Evolutionary conservation across 805 yeast species (phyloP).

Genomic region (Priceomyces melissophilus): DNA sequence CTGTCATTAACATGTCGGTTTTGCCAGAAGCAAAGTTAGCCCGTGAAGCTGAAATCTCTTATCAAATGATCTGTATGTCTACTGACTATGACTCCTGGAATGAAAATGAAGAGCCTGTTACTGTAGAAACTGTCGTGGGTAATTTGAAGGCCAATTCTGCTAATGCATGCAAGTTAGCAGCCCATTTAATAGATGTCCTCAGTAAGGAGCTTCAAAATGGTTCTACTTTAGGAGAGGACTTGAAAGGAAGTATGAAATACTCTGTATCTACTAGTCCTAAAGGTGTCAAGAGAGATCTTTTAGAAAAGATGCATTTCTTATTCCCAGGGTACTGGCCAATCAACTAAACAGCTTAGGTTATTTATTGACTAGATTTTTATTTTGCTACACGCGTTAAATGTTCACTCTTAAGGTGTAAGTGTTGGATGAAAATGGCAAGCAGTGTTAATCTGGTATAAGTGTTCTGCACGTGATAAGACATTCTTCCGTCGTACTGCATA

Average conservation of each 20-base stretch:
- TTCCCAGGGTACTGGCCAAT: constrained; percentile 89
- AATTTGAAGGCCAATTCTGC: constrained; percentile 82
- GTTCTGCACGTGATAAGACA: too few relatives aligned
- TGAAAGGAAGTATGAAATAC: constrained; percentile 73
- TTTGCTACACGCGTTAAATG: too few relatives aligned
- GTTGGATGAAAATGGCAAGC: too few relatives aligned
- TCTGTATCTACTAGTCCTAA: constrained; percentile 74
- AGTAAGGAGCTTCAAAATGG: constrained; percentile 59
- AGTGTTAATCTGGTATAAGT: too few relatives aligned
- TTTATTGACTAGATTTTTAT: not conserved
- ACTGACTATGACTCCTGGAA: constrained; percentile 99
- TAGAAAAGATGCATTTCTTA: constrained; percentile 77
- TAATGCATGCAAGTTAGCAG: constrained; percentile 80
- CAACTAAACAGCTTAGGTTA: constrained; percentile 7
- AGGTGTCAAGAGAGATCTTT: constrained; percentile 68
- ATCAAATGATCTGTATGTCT: constrained; percentile 98
- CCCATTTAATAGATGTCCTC: constrained; percentile 61
- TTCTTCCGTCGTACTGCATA: too few relatives aligned
- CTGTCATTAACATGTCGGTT: constrained; percentile 95
- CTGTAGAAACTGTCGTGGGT: constrained; percentile 95
- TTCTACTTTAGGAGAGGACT: constrained; percentile 58
- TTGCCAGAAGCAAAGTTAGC: constrained; percentile 98
- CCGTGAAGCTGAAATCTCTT: constrained; percentile 93
- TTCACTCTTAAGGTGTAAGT: too few relatives aligned
- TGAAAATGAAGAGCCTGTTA: constrained; percentile 90